Evolutionary conservation across 495 filamentous ascomycete species (phyloP), one percentile per base, ranked within the genome.

Genomic region (Xylaria palmicola): DNA sequence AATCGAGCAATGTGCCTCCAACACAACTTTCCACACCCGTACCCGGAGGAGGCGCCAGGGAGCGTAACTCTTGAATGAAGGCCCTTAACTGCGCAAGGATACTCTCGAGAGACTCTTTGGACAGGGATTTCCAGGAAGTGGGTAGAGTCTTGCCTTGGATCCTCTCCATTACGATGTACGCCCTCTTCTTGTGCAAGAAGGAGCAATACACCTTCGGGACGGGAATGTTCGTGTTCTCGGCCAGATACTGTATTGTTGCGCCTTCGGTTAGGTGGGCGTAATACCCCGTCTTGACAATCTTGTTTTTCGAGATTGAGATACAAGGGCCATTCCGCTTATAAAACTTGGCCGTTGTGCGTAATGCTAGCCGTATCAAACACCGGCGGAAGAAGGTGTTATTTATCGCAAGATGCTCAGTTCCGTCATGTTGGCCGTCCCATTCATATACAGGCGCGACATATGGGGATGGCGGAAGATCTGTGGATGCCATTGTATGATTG

Each of bases 151-250:
- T 19, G n/a, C 41, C 41, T 3, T 44, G 3, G 3, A 44, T 44
- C 41, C 41, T 73, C 56, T 83, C 75, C 79, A 83, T 83, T 40
- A 80, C 71, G 49, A 83, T 83, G 56, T 80, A 85, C 0, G 76
- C 77, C 27, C 41, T 59, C 54, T 67, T 76, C 44, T 68, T 66
- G 62, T 68, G 71, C 8, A 56, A 70, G 61, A 84, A 85, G 32
- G 81, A 68, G 65, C 77, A 84, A 54, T 75, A 67, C 41, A 85
- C 70, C 53, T 75, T 75, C 3, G 81, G 84, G 0, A 84, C 78
- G 6, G 83, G 81, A 34, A 86, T 76, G 10, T 75, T 73, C 1
- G 81, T 86, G 34, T 81, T 49, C 56, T 75, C 40, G 3, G 69
- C 61, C 29, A 84, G 65, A 44, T 81, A 83, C 30, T 65, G 73